Conservation (phyloP, 768 basidiomycete genomes). For the Kwoniella bestiolae region DNA sequence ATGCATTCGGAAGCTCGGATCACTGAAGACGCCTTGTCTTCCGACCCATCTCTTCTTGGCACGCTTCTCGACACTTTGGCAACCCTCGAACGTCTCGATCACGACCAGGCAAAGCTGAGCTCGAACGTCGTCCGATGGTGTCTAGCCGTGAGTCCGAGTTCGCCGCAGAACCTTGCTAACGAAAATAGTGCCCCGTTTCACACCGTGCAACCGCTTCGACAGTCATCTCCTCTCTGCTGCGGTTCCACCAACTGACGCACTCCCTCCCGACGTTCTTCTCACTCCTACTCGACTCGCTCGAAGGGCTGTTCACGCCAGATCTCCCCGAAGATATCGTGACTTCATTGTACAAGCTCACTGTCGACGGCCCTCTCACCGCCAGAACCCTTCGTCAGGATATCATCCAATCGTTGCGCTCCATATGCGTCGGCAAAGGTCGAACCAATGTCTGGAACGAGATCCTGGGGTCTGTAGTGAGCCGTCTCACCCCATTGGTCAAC, state of each 20-base stretch:
- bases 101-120: constrained; percentile 22
- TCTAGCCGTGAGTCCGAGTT: constrained; percentile 28
- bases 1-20: constrained; percentile 11
- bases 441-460: background rate
- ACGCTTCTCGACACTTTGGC: constrained; percentile 8
- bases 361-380: constrained; percentile 8
- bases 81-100: constrained; percentile 32
- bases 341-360: constrained; percentile 10
- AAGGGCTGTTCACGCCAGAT: constrained; percentile 10
- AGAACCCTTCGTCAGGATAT: background rate
- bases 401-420: constrained; percentile 3
- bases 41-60: background rate
- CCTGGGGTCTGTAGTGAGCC: background rate
- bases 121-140: constrained; percentile 29
- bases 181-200: constrained; percentile 10
- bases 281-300: constrained; percentile 12
- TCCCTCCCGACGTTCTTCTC: constrained; percentile 15
- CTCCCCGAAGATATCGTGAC: constrained; percentile 9
- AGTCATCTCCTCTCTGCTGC: constrained; percentile 22
- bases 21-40: constrained; percentile 3
- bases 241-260: constrained; percentile 30
- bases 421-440: background rate
- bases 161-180: constrained; percentile 1
- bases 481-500: background rate
- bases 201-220: constrained; percentile 13